phyloP scores from a whole-genome alignment of 1,284 basidiomycete genomes.

The Ceratobasidium sp. region DNA sequence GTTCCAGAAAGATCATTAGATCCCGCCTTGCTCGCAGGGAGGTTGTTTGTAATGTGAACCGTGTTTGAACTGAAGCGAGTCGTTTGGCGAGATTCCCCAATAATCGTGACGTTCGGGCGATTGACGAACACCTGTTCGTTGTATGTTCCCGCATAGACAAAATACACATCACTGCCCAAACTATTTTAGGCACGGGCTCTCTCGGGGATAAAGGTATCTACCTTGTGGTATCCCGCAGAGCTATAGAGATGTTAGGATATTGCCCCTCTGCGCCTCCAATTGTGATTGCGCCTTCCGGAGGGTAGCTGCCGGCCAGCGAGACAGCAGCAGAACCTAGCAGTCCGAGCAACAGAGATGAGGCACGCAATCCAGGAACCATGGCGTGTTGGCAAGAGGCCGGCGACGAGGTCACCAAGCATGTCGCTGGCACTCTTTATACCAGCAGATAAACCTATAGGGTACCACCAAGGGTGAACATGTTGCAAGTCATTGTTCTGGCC shows the following conservation, averaged over 20 bases:
- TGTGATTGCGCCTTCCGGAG: conserved; percentile 28
- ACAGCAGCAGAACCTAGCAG: conserved; percentile 10
- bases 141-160: conserved; percentile 49
- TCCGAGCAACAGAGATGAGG: background rate
- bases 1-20: conserved; percentile 49
- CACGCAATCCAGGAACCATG: background rate
- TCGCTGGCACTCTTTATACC: conserved; percentile 6
- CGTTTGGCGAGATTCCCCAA: conserved; percentile 47
- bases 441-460: background rate
- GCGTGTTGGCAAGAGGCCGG: background rate
- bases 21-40: conserved; percentile 46
- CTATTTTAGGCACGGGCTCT: background rate
- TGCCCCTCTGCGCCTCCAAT: conserved; percentile 34
- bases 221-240: conserved; percentile 31
- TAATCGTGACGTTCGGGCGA: conserved; percentile 48
- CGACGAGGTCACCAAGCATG: background rate
- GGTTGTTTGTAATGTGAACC: conserved; percentile 48
- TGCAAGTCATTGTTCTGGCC: background rate
- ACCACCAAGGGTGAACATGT: conserved; percentile 1
- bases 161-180: conserved; percentile 44
- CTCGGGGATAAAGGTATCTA: background rate
- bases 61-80: conserved; percentile 44
- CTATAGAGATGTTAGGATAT: conserved; percentile 39
- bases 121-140: conserved; percentile 45
- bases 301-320: conserved; percentile 25